Percentiles rank a stretch among this genome's conserved stretches.
Conservation (phyloP, 495 filamentous ascomycete species). For the Coniosporium apollinis region DNA sequence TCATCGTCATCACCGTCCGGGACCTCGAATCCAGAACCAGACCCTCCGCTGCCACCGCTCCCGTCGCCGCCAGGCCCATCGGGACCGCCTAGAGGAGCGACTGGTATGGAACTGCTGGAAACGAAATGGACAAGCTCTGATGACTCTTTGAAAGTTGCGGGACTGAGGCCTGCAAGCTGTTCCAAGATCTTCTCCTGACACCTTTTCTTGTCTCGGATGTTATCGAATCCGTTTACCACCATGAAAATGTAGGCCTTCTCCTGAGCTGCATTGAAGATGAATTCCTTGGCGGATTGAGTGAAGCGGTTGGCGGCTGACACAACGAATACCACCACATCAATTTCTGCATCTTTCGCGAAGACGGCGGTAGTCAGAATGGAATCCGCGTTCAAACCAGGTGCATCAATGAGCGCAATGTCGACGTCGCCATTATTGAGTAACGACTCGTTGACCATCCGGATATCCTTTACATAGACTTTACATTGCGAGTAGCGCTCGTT, state of each 20-base stretch:
- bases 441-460: constrained; percentile 78
- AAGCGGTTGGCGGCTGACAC: constrained; percentile 97
- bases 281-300: constrained; percentile 87
- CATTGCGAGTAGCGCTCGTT: constrained; percentile 79
- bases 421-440: constrained; percentile 94
- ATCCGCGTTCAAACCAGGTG: constrained; percentile 86
- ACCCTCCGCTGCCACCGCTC: constrained; percentile 36
- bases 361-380: constrained; percentile 93
- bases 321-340: constrained; percentile 96
- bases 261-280: constrained; percentile 84
- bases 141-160: constrained; percentile 82
- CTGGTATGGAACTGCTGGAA: constrained; percentile 84
- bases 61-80: constrained; percentile 38
- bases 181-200: constrained; percentile 85
- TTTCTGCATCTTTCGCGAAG: constrained; percentile 93
- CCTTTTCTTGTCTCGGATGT: constrained; percentile 73
- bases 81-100: constrained; percentile 30
- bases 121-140: constrained; percentile 92
- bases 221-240: constrained; percentile 93
- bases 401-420: constrained; percentile 94
- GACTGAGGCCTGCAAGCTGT: constrained; percentile 69
- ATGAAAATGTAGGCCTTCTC: constrained; percentile 99
- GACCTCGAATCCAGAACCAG: constrained; percentile 30
- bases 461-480: constrained; percentile 92
- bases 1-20: constrained; percentile 39